Conservation (phyloP, 225 moss, liverwort and hornwort genomes). For the Rhytidiadelphus loreus region DNA sequence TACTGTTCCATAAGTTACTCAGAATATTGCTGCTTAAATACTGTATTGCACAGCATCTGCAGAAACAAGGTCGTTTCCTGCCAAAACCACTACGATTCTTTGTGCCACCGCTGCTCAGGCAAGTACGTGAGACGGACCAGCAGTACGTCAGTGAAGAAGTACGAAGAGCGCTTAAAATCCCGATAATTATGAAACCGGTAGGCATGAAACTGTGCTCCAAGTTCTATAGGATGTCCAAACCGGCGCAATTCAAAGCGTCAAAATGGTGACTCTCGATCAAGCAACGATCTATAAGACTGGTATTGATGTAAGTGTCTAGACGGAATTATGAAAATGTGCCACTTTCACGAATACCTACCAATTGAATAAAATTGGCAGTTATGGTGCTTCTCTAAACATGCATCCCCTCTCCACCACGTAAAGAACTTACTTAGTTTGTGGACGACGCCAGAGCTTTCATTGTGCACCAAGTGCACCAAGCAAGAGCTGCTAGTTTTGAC, state of each 20-base stretch:
- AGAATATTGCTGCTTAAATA: constrained; percentile 75
- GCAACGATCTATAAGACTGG: neutral
- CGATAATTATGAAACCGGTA: neutral
- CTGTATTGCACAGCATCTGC: constrained; percentile 78
- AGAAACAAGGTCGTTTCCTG: constrained; percentile 87
- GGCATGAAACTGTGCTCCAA: neutral
- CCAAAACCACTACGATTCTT: constrained; percentile 1
- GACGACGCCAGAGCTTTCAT: neutral
- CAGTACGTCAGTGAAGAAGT: too few relatives aligned
- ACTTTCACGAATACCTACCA: neutral
- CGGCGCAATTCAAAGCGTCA: neutral
- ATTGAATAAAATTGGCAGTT: neutral
- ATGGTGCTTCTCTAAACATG: neutral
- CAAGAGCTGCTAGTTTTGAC: neutral
- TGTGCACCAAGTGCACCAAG: neutral
- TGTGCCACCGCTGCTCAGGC: neutral
- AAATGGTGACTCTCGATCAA: neutral
- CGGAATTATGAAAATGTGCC: neutral
- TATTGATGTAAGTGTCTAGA: too few relatives aligned
- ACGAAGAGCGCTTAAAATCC: too few relatives aligned
- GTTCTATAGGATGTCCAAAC: neutral
- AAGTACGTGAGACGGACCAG: neutral
- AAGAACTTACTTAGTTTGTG: neutral
- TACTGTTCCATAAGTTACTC: constrained; percentile 84
- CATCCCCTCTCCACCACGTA: neutral